A percentile compares a stretch with the other conserved stretches of the same genome.
Conservation (phyloP, 2,329 filamentous ascomycete genomes). For the Kalaharituber pfeilii region DNA sequence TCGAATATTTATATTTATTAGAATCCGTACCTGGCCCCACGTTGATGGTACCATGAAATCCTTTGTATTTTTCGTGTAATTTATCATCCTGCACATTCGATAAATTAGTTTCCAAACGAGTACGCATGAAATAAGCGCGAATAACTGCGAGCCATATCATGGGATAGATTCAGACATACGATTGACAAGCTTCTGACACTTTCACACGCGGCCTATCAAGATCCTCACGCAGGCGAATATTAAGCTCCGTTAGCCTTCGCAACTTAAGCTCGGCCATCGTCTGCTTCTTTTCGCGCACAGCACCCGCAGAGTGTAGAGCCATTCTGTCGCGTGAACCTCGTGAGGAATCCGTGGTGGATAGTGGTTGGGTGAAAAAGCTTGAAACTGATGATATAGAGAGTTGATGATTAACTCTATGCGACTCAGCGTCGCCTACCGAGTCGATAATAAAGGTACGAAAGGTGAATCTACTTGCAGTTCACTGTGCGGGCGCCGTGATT, state of each 20-base stretch:
- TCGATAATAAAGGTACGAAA: not conserved
- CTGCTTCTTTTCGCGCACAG: constrained; percentile 83
- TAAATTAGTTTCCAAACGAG: constrained; percentile 4
- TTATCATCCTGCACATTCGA: constrained; percentile 56
- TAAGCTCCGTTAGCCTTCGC: constrained; percentile 86
- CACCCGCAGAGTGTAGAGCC: constrained; percentile 47
- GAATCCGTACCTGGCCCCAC: constrained; percentile 59
- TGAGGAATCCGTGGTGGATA: constrained; percentile 18
- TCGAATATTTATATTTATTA: not conserved
- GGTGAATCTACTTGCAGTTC: not conserved
- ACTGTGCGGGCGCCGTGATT: not conserved
- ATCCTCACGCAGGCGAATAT: constrained; percentile 88
- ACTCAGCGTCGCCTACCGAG: not conserved
- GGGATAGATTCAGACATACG: constrained; percentile 37
- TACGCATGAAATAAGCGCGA: not conserved
- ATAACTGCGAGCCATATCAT: constrained; percentile 3
- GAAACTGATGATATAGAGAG: not conserved
- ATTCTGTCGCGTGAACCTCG: constrained; percentile 32
- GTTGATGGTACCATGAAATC: constrained; percentile 98
- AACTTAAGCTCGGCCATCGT: constrained; percentile 98
- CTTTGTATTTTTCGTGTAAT: constrained; percentile 92
- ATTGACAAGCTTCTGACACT: constrained; percentile 80
- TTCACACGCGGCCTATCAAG: constrained; percentile 89
- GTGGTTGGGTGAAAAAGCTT: not conserved
- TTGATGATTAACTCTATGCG: not conserved